Evolutionary conservation across 2,329 filamentous ascomycete genomes (phyloP).

Genomic region (Ceratocystis smalleyi): DNA sequence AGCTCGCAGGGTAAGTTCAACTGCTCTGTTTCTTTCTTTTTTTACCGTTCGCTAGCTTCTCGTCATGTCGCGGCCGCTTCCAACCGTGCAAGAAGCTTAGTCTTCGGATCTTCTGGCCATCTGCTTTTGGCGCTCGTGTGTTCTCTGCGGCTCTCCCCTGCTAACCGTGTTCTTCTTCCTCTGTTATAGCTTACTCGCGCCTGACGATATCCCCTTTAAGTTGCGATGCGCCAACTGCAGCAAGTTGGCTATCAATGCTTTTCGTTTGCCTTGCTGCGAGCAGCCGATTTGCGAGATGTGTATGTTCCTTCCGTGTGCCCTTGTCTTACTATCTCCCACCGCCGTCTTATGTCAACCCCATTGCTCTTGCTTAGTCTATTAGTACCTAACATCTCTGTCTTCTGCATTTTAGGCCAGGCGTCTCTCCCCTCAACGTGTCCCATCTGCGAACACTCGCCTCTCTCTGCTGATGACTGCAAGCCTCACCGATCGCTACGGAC

Average conservation of each 20-base stretch:
- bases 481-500: conserved; percentile 82
- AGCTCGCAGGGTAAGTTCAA: conserved; percentile 40
- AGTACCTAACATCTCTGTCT: conserved; percentile 5
- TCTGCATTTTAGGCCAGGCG: conserved; percentile 46
- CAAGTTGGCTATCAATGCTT: conserved; percentile 78
- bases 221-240: conserved; percentile 88
- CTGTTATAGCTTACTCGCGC: conserved; percentile 48
- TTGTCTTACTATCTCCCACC: conserved; percentile 7
- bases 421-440: conserved; percentile 68
- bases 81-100: too few species aligned
- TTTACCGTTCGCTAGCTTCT: background rate
- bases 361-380: too few species aligned
- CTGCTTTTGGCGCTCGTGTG: background rate
- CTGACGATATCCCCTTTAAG: conserved; percentile 88
- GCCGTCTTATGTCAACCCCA: conserved; percentile 6
- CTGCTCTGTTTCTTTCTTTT: background rate
- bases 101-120: too few species aligned
- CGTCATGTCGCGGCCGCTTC: background rate
- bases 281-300: conserved; percentile 85
- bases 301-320: conserved; percentile 30
- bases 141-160: conserved; percentile 7
- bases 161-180: conserved; percentile 12
- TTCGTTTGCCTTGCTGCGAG: conserved; percentile 85
- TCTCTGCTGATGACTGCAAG: conserved; percentile 74
- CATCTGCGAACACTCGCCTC: conserved; percentile 80